Base-by-base conservation (phyloP, 306 rosid species). In the Trifolium fragiferum region DNA sequence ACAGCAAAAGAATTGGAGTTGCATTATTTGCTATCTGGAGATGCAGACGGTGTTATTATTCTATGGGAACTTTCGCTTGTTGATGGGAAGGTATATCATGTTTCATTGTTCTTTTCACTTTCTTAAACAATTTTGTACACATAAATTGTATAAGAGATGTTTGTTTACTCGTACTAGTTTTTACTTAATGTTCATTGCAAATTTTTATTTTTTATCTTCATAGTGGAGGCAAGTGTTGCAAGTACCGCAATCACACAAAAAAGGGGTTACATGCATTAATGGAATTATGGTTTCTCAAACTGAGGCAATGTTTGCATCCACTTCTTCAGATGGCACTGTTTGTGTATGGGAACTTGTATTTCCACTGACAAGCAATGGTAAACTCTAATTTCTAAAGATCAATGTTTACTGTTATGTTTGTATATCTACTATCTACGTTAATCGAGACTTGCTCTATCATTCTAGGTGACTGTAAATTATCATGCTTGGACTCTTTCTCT, bases 231-330 rank as follows among this genome's bases (percentile, higher is more conserved):
- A 86, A 67, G 90, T 87, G 80, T 47, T 83, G 23, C 93, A 85
- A 81, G 68, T 89, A 65, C 96, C 96, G 15, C 83, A 82, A 75
- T 90, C 84, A 51, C 97, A 94, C 89, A 88, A 87, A 80, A 92
- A 90, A 82, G 99, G 99, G 69, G 94, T 92, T 81, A 94, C 99
- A 8, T 94, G 99, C 85, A 87, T 92, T 70, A 85, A 81, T 79
- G 99, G 93, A 71, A 86, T 90, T 76, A 75, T 90, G 91, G 70
- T 87, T 78, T 89, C 96, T 63, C 87, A 90, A 81, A 82, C 82
- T 23, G 96, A 86, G 80, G 93, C 96, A 47, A 30, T 90, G 13
- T 85, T 94, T 75, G 96, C 93, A 5, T 92, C 97, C 74, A 78
- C 97, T 74, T 90, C 99, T 63, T 94, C 97, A 37, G 99, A 94